Percentiles rank a stretch among this genome's conserved stretches.
These are phyloP conservation scores for Pseudogymnoascus sp. DNA, from an alignment of 2,329 filamentous ascomycete genomes.

Conservation along the genomic window DNA sequence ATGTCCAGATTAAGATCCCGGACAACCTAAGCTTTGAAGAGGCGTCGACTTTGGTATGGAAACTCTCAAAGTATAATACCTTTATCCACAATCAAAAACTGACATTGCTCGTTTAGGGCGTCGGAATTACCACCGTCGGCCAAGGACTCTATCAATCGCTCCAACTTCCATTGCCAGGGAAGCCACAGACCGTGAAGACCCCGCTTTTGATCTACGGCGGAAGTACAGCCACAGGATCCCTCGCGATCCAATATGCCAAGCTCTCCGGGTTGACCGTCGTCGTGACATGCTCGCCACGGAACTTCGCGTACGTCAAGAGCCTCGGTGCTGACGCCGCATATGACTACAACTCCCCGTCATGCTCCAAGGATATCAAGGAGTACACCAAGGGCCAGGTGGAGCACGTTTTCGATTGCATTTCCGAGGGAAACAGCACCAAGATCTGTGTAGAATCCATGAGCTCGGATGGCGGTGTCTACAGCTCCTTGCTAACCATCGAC, in stretches of 20 bases:
- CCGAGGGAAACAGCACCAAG: conserved; percentile 29
- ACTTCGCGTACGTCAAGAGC: conserved; percentile 37
- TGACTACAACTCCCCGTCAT: conserved; percentile 39
- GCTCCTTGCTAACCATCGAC: conserved; percentile 32
- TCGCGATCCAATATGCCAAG: conserved; percentile 42
- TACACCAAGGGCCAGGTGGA: conserved; percentile 35
- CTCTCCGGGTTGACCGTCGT: conserved; percentile 32
- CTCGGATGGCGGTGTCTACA: conserved; percentile 30
- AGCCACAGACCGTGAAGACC: conserved; percentile 15
- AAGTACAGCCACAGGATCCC: conserved; percentile 40
- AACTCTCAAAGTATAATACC: neutral
- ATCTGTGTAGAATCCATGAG: conserved; percentile 35
- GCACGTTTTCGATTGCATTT: conserved; percentile 41
- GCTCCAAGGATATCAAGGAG: conserved; percentile 37
- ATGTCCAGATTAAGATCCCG: conserved; percentile 37
- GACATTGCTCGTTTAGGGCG: neutral
- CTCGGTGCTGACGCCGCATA: conserved; percentile 41
- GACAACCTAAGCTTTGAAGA: conserved; percentile 38
- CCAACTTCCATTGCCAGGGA: conserved; percentile 24
- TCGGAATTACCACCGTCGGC: conserved; percentile 33
- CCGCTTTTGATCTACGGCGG: conserved; percentile 42
- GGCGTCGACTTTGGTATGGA: conserved; percentile 29
- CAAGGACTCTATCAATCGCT: conserved; percentile 41
- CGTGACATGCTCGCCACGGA: conserved; percentile 38
- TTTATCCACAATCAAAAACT: neutral